These are phyloP conservation scores for Diaporthe sp. DNA, from an alignment of 2,329 filamentous ascomycete species.

Conservation along the genomic window DNA sequence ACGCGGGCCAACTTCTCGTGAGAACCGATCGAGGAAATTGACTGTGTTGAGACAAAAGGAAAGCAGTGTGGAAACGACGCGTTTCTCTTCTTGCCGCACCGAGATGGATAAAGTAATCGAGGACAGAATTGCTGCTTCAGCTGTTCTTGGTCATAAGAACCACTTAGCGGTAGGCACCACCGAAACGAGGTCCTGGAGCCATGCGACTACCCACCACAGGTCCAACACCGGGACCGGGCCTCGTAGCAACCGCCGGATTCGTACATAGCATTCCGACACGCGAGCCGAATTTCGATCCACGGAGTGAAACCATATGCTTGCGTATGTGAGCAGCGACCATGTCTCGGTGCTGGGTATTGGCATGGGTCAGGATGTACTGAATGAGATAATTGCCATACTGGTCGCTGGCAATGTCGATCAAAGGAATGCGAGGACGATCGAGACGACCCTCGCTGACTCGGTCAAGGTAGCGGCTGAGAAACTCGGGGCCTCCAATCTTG, in stretches of 20 bases:
- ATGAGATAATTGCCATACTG: slow-evolving; percentile 99
- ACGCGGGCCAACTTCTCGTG: slow-evolving; percentile 47
- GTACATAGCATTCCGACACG: slow-evolving; percentile 99
- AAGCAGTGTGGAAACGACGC: not conserved
- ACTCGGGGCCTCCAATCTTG: slow-evolving; percentile 93
- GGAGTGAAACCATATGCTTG: slow-evolving; percentile 99
- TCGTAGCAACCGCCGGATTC: slow-evolving; percentile 90
- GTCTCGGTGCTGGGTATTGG: slow-evolving; percentile 89
- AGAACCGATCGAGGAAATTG: slow-evolving; percentile 48
- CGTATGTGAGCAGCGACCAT: slow-evolving; percentile 93
- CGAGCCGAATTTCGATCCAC: slow-evolving; percentile 98
- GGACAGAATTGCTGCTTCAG: slow-evolving; percentile 24
- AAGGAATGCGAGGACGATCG: slow-evolving; percentile 93
- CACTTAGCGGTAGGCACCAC: slow-evolving; percentile 70
- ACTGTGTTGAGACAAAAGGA: slow-evolving; percentile 37
- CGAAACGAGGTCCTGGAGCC: slow-evolving; percentile 71
- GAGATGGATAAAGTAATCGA: slow-evolving; percentile 18
- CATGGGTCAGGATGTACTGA: slow-evolving; percentile 95
- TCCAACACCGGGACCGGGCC: slow-evolving; percentile 86
- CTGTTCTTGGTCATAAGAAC: not conserved
- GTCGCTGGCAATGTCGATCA: slow-evolving; percentile 98
- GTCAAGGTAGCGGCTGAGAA: slow-evolving; percentile 92
- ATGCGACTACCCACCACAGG: slow-evolving; percentile 72
- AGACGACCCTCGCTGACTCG: slow-evolving; percentile 92
- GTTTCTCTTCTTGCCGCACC: not conserved